Conservation (phyloP, 2,329 filamentous ascomycete genomes). For the Colletotrichum melonis region DNA sequence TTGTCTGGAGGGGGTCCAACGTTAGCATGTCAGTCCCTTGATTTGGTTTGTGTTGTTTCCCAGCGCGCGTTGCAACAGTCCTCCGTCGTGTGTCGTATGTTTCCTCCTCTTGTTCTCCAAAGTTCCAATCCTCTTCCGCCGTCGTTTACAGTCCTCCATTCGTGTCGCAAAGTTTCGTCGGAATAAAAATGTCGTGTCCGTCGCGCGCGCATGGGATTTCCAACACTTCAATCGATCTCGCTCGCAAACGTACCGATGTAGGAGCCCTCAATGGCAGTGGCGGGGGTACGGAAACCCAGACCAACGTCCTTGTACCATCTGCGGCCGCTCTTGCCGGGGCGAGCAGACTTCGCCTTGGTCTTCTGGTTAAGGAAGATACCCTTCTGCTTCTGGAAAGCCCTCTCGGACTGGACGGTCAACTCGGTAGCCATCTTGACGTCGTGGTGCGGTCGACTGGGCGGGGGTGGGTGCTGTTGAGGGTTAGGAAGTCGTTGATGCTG, state of each 20-base stretch:
- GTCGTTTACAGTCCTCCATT: slow-evolving; percentile 12
- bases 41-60: background rate
- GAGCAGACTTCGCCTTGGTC: slow-evolving; percentile 85
- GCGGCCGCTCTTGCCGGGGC: slow-evolving; percentile 90
- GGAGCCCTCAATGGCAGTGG: slow-evolving; percentile 97
- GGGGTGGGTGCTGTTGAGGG: slow-evolving; percentile 35
- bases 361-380: slow-evolving; percentile 99
- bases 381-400: slow-evolving; percentile 99
- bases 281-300: slow-evolving; percentile 98
- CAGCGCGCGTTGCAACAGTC: background rate
- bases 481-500: slow-evolving; percentile 29
- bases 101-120: background rate
- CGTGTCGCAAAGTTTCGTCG: slow-evolving; percentile 3
- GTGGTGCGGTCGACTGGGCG: slow-evolving; percentile 38
- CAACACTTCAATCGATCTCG: slow-evolving; percentile 19
- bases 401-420: slow-evolving; percentile 99
- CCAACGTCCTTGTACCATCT: slow-evolving; percentile 99
- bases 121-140: background rate
- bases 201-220: background rate
- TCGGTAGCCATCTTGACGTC: slow-evolving; percentile 86
- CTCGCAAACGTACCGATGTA: slow-evolving; percentile 89
- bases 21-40: slow-evolving; percentile 23
- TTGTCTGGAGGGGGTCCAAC: slow-evolving; percentile 76
- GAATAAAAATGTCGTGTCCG: background rate
- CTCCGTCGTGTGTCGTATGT: background rate